Conservation (phyloP, 345 rosid genomes). For the Aquilaria yunnanensis region DNA sequence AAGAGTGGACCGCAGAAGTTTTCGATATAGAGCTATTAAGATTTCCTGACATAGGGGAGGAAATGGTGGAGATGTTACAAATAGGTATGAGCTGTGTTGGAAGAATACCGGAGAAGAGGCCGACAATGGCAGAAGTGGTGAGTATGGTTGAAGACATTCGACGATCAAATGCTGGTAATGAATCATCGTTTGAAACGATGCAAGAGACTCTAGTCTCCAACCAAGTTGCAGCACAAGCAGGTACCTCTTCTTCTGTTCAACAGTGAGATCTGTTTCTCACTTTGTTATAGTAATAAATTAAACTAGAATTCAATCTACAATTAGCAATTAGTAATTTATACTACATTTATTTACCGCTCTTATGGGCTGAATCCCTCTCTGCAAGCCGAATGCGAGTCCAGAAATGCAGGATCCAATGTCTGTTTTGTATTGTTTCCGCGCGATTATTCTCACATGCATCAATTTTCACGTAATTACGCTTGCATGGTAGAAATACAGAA, state of each 20-base stretch:
- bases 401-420: too few relatives aligned
- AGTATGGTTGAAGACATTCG: slow-evolving; percentile 61
- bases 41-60: slow-evolving; percentile 82
- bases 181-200: slow-evolving; percentile 28
- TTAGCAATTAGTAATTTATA: too few relatives aligned
- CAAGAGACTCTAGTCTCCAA: slow-evolving; percentile 36
- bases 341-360: too few relatives aligned
- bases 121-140: slow-evolving; percentile 54
- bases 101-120: slow-evolving; percentile 66
- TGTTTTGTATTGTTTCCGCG: too few relatives aligned
- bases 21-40: slow-evolving; percentile 72
- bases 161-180: slow-evolving; percentile 22
- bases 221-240: slow-evolving; percentile 31
- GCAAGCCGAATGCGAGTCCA: too few relatives aligned
- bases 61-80: slow-evolving; percentile 91
- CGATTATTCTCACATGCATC: too few relatives aligned
- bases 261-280: slow-evolving; percentile 18
- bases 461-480: too few relatives aligned
- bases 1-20: slow-evolving; percentile 93
- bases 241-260: slow-evolving; percentile 24
- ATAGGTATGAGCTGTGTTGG: slow-evolving; percentile 69
- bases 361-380: too few relatives aligned
- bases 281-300: too few relatives aligned
- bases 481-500: too few relatives aligned
- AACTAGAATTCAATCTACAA: too few relatives aligned